Evolutionary conservation across 1,284 basidiomycete genomes (phyloP).

Genomic region (Irpex rosettiformis): DNA sequence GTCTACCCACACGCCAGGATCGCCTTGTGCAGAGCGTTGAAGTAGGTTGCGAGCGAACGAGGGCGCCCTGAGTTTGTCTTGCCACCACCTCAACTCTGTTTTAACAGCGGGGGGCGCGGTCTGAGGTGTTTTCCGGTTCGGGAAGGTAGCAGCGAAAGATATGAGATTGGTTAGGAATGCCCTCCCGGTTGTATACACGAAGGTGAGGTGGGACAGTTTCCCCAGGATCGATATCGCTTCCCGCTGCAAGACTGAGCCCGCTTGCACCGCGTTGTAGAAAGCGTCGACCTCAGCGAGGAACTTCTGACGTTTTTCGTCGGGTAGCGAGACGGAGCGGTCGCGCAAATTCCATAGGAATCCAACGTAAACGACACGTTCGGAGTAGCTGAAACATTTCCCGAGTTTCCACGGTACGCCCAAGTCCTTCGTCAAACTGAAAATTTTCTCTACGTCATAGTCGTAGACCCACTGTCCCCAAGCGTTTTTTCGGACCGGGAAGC

Average conservation of each 20-base stretch:
- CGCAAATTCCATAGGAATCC: slow-evolving; percentile 17
- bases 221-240: slow-evolving; percentile 27
- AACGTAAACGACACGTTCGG: slow-evolving; percentile 8
- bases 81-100: slow-evolving; percentile 34
- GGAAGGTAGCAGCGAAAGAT: neutral
- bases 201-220: slow-evolving; percentile 32
- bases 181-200: slow-evolving; percentile 18
- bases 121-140: slow-evolving; percentile 15
- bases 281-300: neutral
- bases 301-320: slow-evolving; percentile 5
- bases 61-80: slow-evolving; percentile 3
- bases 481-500: neutral
- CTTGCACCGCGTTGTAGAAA: slow-evolving; percentile 22
- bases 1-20: slow-evolving; percentile 30
- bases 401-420: slow-evolving; percentile 22
- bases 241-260: slow-evolving; percentile 7
- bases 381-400: slow-evolving; percentile 17
- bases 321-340: neutral
- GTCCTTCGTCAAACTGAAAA: slow-evolving; percentile 15
- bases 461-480: slow-evolving; percentile 18
- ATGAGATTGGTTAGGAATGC: neutral
- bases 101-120: slow-evolving; percentile 22
- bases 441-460: slow-evolving; percentile 18
- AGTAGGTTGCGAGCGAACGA: slow-evolving; percentile 14
- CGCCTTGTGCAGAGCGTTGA: slow-evolving; percentile 11